Base-by-base conservation (phyloP, 1,284 basidiomycete genomes). In the Mycena sp. region DNA sequence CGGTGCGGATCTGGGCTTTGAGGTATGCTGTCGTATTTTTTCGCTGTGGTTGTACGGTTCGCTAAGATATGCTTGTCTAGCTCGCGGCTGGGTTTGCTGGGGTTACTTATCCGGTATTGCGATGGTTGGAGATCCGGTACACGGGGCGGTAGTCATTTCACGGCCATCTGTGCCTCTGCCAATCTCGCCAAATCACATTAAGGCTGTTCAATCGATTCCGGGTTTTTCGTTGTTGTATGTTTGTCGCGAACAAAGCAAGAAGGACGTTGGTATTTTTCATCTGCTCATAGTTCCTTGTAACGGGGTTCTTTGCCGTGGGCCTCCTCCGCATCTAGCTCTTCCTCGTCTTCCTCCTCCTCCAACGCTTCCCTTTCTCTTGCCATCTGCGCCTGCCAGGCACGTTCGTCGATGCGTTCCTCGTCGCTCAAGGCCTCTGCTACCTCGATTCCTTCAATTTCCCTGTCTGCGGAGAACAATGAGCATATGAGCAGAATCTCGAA, bases 1-100 rank as follows among this genome's bases (percentile, higher is more conserved):
- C 44, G 84, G 86, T 23, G 85, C 84, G 0, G 86, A 87, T 69
- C 76, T 87, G 23, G 86, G 87, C 14, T 88, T 88, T 62, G 86
- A 88, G 77, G 80, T 86, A 32, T 23, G 74, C 46, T n/a, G 19
- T 21, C 9, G 19, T 14, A 17, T 6, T 35, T 4, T 35, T n/a
- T 25, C 41, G 5, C 21, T 45, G n/a, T n/a, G n/a, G n/a, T n/a
- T n/a, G n/a, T n/a, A 21, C 6, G 2, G 29, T 25, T 45, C 16
- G 14, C 26, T 32, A 23, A 50, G 11, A 28, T 50, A 17, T 19
- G 28, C 25, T n/a, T 38, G 6, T 54, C 23, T 7, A 60, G 38
- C 23, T 51, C 29, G 49, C 43, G 11, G 56, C 44, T 40, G 55
- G 45, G 23, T 49, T 54, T 9, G 19, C 38, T 48, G 37, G 48